Evolutionary conservation across 1,139 yeast species (phyloP).

Genomic region (Kazachstania sp.): DNA sequence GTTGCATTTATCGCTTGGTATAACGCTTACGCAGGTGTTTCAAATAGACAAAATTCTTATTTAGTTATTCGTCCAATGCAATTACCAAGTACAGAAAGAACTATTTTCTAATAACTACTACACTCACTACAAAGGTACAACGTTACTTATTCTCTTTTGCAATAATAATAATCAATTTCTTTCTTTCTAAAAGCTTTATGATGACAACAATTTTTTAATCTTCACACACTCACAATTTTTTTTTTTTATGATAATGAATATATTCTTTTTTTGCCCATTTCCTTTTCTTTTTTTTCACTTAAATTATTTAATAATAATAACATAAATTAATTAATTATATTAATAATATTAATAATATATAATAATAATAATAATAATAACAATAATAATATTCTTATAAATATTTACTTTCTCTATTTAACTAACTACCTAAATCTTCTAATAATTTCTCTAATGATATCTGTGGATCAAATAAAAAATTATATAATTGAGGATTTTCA

Average conservation of each 20-base stretch:
- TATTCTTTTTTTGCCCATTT: background rate
- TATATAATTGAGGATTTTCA: background rate
- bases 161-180: too few relatives aligned
- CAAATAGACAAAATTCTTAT: conserved; percentile 63
- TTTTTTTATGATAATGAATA: background rate
- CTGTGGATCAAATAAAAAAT: conserved; percentile 10
- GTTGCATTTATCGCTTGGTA: conserved; percentile 82
- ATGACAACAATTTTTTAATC: background rate
- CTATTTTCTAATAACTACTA: background rate
- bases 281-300: background rate
- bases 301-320: background rate
- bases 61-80: conserved; percentile 32
- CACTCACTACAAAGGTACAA: too few relatives aligned
- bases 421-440: conserved; percentile 9
- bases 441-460: conserved; percentile 12
- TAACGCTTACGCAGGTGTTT: conserved; percentile 86
- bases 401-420: background rate
- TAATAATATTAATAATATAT: background rate
- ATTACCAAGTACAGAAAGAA: conserved; percentile 17
- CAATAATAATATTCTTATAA: background rate
- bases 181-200: too few relatives aligned
- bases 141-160: background rate
- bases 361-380: background rate
- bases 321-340: background rate
- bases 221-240: background rate